Evolutionary conservation across 257 asterid genomes (phyloP), one percentile per base, ranked within the genome.

Genomic region (Datura wrightii): DNA sequence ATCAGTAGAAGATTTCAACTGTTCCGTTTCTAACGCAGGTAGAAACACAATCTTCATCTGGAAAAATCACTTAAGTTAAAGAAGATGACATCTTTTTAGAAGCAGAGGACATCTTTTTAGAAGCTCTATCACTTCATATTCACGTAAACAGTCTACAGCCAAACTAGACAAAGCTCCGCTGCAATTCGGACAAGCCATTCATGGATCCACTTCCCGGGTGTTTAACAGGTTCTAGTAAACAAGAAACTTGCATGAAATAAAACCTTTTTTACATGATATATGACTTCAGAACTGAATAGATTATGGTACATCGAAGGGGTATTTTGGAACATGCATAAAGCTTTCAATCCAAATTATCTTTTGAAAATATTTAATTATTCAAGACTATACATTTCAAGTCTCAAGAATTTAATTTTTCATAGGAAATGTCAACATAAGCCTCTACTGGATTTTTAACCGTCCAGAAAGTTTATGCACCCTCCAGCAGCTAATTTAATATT

Each of bases 71-170:
- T 19, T 6, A 48, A 11, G 19, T 48, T 74, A 24, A 74, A 74
- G 42, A 74, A 48, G n/a, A 2, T 41, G 80, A 19, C 5, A 72
- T 72, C 18, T 46, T 6, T 66, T 15, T 72, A 72, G 58, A 72
- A 72, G 80, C 19, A 24, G n/a, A 2, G 58, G 80, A 19, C 5
- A 72, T 72, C 18, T 46, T 6, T 66, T 15, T 72, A 72, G 58
- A 72, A 72, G 80, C 19, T 71, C 41, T 19, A n/a, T 46, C 80
- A 72, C 80, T 46, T 72, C 1, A 15, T 72, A 72, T 72, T 72
- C 80, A 44, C n/a, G 2, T 72, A n/a, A 72, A 46, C 58, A 19
- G 37, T 72, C n/a, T 44, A 46, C 58, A 44, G 58, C 80, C 16
- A 46, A 41, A 10, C 58, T 10, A 72, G 58, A 0, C 41, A 72